Evolutionary conservation across 129 eudicot species (phyloP), one percentile per base, ranked within the genome.

Genomic region (Saussurea involucrata): DNA sequence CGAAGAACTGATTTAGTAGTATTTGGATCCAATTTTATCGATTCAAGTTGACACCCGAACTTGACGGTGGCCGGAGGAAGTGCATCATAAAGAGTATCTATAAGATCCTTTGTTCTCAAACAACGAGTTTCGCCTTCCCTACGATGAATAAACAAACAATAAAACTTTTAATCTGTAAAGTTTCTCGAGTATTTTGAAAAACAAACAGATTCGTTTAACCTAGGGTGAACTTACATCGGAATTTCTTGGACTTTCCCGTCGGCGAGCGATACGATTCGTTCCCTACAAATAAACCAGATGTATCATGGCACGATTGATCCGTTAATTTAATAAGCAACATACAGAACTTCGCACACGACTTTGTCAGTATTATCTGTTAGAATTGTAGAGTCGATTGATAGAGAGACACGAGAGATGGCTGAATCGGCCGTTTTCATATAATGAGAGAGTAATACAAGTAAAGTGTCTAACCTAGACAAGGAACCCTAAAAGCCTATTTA

Each of bases 91-190:
- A 90, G 84, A n/a, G 85, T 49, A 34, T 86, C 79, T 44, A 90
- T 65, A 55, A 90, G 76, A 78, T 84, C 93, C 77, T 67, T 90
- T 75, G 93, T 82, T 75, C 69, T 82, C 55, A 90, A 36, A 85
- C 87, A 83, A 53, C 93, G 93, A 72, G 76, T 74, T 76, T 86
- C 96, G 2, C 87, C 85, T 15, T 20, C 20, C 24, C 84, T 76
- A 36, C 75, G 53, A n/a, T 72, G 42, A 42, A 13, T 18, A 8
- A 15, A 60, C 32, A 71, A 70, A 36, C 33, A n/a, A 29, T 5
- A 5, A 27, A 11, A 69, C 29, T 7, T 34, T 22, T 25, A 36
- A 8, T 34, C 28, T 24, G 15, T 21, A 53, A 6, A 4, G 61
- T 18, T 36, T 32, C 17, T 18, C 36, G 0, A 7, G 27, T 8